Base-by-base conservation (phyloP, 768 basidiomycete species). In the Suillus tomentosus region DNA sequence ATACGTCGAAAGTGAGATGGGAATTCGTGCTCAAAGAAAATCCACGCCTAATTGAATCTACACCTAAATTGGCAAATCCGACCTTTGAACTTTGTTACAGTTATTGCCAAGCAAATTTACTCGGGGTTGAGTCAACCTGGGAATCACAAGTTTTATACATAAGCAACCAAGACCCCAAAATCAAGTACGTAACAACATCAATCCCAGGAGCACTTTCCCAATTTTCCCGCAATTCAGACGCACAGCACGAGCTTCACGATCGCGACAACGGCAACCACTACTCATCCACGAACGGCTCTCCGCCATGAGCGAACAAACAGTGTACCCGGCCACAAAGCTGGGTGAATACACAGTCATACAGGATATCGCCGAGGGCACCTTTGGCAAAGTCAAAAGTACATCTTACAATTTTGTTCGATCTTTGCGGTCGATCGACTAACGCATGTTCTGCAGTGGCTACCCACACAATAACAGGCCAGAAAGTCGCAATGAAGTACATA, bases 361-460 rank as follows among this genome's bases (percentile, higher is more conserved):
- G 63, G 95, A 96, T 68, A 91, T 98, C 64, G 96, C 96, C 22
- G 95, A 96, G 68, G 97, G 97, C 3, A 96, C 94, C 13, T 99
- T 99, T 80, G 97, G 96, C 62, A 98, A 97, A 79, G 97, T 99
- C 75, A 99, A 98, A 84, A 93, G 96, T 97, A 77, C 76, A 94
- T 87, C 27, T 57, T 55, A 24, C 64, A 62, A 43, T 48, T 67
- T 65, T 56, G 8, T 27, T 61, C 60, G 67, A 75, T 71, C 70
- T 54, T 13, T 61, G 45, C 27, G 10, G 19, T 51, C 56, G 43
- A 63, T 63, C 51, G 66, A 63, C 69, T 68, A 67, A 68, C 65
- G 31, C 31, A 42, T 65, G 39, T 60, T 51, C 63, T 63, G 39
- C 67, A 99, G 96, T 96, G 86, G 96, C 95, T 48, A 87, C 86